Evolutionary conservation across 1,284 basidiomycete species (phyloP), one percentile per base, ranked within the genome.

Genomic region (Pseudozyma sp.): DNA sequence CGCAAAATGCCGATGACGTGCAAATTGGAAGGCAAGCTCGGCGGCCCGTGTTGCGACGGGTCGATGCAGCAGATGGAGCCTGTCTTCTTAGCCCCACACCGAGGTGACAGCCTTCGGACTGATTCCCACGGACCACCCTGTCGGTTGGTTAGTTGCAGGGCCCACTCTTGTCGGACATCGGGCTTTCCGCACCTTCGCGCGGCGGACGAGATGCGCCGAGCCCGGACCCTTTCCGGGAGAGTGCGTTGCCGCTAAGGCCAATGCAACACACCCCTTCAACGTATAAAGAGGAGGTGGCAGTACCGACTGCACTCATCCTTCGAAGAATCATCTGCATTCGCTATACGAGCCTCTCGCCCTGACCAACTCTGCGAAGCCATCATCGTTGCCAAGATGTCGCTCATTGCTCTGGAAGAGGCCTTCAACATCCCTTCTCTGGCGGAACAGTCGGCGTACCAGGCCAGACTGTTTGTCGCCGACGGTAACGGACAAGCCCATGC

Each of bases 401-500:
- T 73, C 14, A 68, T 73, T 56, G 70, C 65, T 19, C 70, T 73
- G 49, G 70, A 73, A 34, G 70, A 73, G 57, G 70, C 70, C 30
- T 73, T 73, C 70, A 73, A 73, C 33, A 73, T 73, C 34, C 70
- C 65, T 19, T 68, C 64, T 17, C 55, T 73, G 17, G 64, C 65
- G 33, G 70, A 73, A 48, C 70, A 73, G 70, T 73, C 70, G 39
- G 70, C 65, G 34, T 73, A 73, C 50, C 70, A 73, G 51, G 70
- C 70, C 6, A 48, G 70, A 13, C 70, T 73, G 46, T 73, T 73
- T 40, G 70, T 73, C 7, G 70, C 70, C 11, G 70, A 73, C 29
- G 70, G 70, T 29, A 73, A 68, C 39, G 70, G 70, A 44, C 70
- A 68, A 46, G 70, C 64, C 3, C 70, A 73, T 35, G 70, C 70